These are phyloP conservation scores for Penicillium vulpinum DNA, from an alignment of 2,329 filamentous ascomycete species.

Conservation along the genomic window DNA sequence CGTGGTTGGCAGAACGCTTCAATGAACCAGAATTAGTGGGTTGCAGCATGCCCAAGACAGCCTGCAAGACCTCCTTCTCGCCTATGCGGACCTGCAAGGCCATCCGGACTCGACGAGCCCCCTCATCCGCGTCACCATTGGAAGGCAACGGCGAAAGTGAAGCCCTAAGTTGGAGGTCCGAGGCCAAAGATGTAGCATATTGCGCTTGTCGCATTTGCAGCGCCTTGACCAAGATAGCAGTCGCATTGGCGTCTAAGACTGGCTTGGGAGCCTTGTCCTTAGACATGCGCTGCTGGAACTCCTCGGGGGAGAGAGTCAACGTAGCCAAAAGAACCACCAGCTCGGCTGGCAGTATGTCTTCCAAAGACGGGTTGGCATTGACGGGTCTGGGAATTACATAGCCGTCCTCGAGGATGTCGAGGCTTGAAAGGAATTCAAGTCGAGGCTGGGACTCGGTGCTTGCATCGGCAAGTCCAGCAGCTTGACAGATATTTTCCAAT, in stretches of 20 bases:
- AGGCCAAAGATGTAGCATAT: constrained; percentile 56
- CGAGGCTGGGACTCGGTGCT: constrained; percentile 34
- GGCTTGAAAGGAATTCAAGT: constrained; percentile 60
- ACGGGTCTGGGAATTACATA: constrained; percentile 60
- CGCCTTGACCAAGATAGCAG: constrained; percentile 35
- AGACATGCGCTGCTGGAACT: constrained; percentile 34
- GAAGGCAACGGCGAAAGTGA: constrained; percentile 33
- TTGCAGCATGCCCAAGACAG: constrained; percentile 49
- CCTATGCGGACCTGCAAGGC: constrained; percentile 68
- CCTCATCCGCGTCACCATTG: constrained; percentile 38
- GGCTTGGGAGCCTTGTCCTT: constrained; percentile 42
- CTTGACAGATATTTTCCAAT: constrained; percentile 57
- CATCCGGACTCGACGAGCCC: constrained; percentile 51
- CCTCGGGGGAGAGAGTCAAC: constrained; percentile 33
- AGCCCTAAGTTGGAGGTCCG: constrained; percentile 49
- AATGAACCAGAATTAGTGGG: constrained; percentile 23
- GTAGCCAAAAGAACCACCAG: constrained; percentile 41
- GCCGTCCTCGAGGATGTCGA: constrained; percentile 68
- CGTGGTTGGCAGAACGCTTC: constrained; percentile 34
- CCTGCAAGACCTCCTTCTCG: constrained; percentile 67
- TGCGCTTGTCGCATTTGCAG: constrained; percentile 41
- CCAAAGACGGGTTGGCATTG: constrained; percentile 24
- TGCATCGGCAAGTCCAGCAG: constrained; percentile 34
- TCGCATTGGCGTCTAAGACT: constrained; percentile 29
- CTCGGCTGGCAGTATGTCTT: constrained; percentile 42